These are phyloP conservation scores for Tieghemiomyces parasiticus DNA, from an alignment of 192 early-diverging fungal genomes.

Conservation along the genomic window DNA sequence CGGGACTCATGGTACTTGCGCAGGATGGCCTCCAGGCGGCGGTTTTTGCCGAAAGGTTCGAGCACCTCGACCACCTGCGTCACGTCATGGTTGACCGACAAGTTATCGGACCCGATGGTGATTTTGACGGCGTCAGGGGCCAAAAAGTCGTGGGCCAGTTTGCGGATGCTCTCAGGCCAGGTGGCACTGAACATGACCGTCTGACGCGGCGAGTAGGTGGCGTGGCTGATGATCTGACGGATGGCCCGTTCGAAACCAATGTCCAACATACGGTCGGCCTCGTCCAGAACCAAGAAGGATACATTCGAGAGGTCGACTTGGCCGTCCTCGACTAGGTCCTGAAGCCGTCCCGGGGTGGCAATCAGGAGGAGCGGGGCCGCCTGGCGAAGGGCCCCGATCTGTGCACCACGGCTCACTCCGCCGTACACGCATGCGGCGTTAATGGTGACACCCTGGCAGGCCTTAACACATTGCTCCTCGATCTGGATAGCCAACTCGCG, in stretches of 20 bases:
- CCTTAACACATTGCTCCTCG: conserved; percentile 67
- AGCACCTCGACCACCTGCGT: conserved; percentile 84
- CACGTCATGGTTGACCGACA: conserved; percentile 74
- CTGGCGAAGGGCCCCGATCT: conserved; percentile 39
- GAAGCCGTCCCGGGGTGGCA: conserved; percentile 89
- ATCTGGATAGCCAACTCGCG: conserved; percentile 93
- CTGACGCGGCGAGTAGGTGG: conserved; percentile 55
- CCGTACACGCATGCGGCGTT: conserved; percentile 75
- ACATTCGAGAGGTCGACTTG: conserved; percentile 63
- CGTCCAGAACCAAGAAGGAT: conserved; percentile 84
- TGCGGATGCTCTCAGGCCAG: conserved; percentile 82
- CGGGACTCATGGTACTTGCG: conserved; percentile 68
- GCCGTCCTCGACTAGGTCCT: conserved; percentile 81
- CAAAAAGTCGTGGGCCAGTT: conserved; percentile 72
- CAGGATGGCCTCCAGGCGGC: conserved; percentile 57
- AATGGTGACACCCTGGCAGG: conserved; percentile 47
- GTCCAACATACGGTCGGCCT: conserved; percentile 97
- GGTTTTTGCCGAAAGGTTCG: conserved; percentile 60
- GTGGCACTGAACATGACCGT: conserved; percentile 95
- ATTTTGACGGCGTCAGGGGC: conserved; percentile 59
- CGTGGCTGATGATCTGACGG: conserved; percentile 64
- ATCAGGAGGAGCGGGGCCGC: conserved; percentile 48
- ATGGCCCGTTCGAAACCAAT: conserved; percentile 87
- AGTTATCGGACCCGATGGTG: conserved; percentile 76
- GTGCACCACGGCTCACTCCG: conserved; percentile 66